Evolutionary conservation across 805 yeast genomes (phyloP).

Genomic region (Schizosaccharomyces octosporus): DNA sequence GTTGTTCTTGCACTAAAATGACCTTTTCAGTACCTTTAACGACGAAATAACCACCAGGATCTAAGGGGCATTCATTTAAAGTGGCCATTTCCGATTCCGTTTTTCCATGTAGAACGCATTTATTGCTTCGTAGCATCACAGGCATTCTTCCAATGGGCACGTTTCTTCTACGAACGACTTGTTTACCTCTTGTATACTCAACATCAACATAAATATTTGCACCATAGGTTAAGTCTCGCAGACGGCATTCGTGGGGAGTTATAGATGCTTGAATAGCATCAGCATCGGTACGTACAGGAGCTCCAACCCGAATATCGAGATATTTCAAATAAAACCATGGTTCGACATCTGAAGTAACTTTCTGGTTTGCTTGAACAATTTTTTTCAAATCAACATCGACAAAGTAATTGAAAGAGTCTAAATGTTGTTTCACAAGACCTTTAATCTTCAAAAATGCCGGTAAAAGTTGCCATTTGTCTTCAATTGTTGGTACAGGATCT

Average conservation of each 20-base stretch:
- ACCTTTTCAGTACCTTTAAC: conserved; percentile 97
- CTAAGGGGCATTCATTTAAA: conserved; percentile 81
- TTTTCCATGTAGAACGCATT: conserved; percentile 64
- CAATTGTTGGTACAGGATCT: conserved; percentile 53
- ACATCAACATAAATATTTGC: conserved; percentile 94
- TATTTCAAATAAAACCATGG: conserved; percentile 88
- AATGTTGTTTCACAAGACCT: conserved; percentile 88
- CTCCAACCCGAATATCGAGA: conserved; percentile 75
- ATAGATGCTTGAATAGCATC: conserved; percentile 14
- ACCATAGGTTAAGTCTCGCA: conserved; percentile 78
- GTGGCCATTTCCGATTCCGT: conserved; percentile 66
- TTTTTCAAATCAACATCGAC: conserved; percentile 83
- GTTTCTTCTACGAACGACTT: conserved; percentile 69
- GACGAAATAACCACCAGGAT: conserved; percentile 95
- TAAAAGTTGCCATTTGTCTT: conserved; percentile 81
- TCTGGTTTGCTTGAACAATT: conserved; percentile 73
- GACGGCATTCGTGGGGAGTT: conserved; percentile 77
- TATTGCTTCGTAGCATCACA: conserved; percentile 83
- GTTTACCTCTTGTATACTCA: conserved; percentile 85
- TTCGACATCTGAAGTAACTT: conserved; percentile 78
- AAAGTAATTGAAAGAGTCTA: conserved; percentile 93
- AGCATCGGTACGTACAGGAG: conserved; percentile 17
- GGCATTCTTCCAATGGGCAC: conserved; percentile 96
- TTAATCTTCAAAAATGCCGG: conserved; percentile 92
- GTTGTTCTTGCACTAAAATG: conserved; percentile 85